Evolutionary conservation across 192 early-diverging fungal species (phyloP), one percentile per base, ranked within the genome.

Genomic region (Mortierella antarctica): DNA sequence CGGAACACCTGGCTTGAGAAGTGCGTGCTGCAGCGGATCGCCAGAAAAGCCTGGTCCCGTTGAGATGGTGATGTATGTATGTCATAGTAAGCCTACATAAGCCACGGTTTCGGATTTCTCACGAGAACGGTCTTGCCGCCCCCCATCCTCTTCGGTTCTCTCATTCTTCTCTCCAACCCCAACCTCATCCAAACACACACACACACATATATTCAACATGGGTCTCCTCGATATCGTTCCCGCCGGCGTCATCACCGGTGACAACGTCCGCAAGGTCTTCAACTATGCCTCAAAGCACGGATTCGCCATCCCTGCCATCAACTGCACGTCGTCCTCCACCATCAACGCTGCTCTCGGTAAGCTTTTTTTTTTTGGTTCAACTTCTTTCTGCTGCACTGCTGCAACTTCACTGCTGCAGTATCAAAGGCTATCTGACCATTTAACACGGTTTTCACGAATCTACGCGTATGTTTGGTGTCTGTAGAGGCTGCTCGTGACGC

Each of bases 241-340:
- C 57, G 86, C 95, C 79, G 96, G 96, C 65, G 96, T 98, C 83
- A 86, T 98, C 82, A 96, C 96, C 67, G 96, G 96, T 78, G 93
- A 98, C 84, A 89, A 96, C 85, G 90, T 97, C 82, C 89, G 89
- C 86, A 95, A 93, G 88, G 82, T 93, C 60, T 92, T 93, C 65
- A 74, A 89, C 69, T 94, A 91, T 62, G 90, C 89, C 40, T 87
- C 85, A 73, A 80, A 96, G 83, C 87, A 98, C 83, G 78, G 88
- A 42, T 98, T 96, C 71, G 96, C 96, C 74, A 98, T 98, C 86
- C 96, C 96, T 57, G 95, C 96, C 50, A 92, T 98, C 88, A 98
- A 98, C 89, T 96, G 95, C 91, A 97, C 95, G 77, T 93, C 93
- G 48, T 94, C 95, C 23, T 95, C 93, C 48, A 96, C 96, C 65